Base-by-base conservation (phyloP, 768 basidiomycete species). In the Pisolithus sp. region DNA sequence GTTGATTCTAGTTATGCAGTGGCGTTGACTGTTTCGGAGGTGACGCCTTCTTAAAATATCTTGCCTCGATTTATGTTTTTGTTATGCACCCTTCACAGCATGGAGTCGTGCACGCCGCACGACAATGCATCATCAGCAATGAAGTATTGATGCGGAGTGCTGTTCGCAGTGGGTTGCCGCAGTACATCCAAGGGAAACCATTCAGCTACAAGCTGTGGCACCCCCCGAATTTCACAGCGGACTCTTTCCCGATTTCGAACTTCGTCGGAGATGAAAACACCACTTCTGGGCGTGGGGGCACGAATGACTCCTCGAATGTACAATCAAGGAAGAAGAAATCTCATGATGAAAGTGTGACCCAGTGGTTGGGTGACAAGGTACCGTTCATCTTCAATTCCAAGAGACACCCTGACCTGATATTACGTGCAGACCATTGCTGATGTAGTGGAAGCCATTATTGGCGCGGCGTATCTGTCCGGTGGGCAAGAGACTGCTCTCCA, bases 401-500 rank as follows among this genome's bases (percentile, higher is more conserved):
- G 30, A 43, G 46, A 40, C 48, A 23, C 54, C 8, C 46, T 63
- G 49, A 67, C 46, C 48, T 17, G 58, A 51, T 17, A 37, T n/a
- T 37, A 17, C 59, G 18, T 49, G 23, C 30, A 92, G 90, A 80
- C 82, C 20, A 74, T 91, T 26, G 90, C 91, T 46, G 91, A 93
- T 67, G 86, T 91, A 40, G 79, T 81, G 8, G 91, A 93, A 67
- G 88, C 91, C 4, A 81, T 93, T 53, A 81, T 92, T 24, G 91
- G 85, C 31, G 90, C 89, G 17, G 88, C 86, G 5, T 91, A 83
- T 62, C 72, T 87, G 42, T 80, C 84, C 21, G 85, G 85, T 10
- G 90, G 89, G 48, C 73, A 75, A 46, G 84, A 87, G 48, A 66
- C 69, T 18, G 90, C 85, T 6, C 75, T 90, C 43, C 75, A 76